These are phyloP conservation scores for Aspergillus incahuasiensis DNA, from an alignment of 495 filamentous ascomycete species.

Conservation along the genomic window DNA sequence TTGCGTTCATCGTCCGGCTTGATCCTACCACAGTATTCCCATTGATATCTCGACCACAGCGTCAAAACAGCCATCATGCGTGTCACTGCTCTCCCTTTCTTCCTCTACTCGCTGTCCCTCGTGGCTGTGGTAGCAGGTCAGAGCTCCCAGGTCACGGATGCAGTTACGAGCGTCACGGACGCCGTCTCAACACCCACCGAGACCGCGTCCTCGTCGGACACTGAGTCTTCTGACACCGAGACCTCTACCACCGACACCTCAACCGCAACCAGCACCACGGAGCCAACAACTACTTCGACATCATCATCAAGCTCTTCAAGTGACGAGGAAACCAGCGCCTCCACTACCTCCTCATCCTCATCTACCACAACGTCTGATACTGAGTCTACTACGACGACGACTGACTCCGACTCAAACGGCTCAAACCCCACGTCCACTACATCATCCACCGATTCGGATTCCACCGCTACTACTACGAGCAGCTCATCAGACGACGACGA, in stretches of 20 bases:
- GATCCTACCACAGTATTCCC: too few relatives aligned
- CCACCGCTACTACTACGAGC: constrained; percentile 8
- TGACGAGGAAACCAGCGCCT: background rate
- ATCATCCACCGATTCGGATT: background rate
- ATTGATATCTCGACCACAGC: constrained; percentile 1
- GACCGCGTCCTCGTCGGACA: constrained; percentile 12
- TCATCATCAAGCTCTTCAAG: constrained; percentile 5
- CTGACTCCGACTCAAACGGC: background rate
- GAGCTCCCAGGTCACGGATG: constrained; percentile 23
- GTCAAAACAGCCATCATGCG: constrained; percentile 28
- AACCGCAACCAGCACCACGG: constrained; percentile 17
- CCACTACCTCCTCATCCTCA: background rate
- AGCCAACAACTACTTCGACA: constrained; percentile 9
- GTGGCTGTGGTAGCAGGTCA: constrained; percentile 36
- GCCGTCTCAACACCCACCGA: constrained; percentile 15
- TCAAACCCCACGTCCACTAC: background rate
- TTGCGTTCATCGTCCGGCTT: too few relatives aligned
- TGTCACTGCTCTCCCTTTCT: constrained; percentile 31
- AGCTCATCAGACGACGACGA: constrained; percentile 3
- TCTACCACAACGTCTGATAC: background rate
- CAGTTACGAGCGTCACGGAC: constrained; percentile 22
- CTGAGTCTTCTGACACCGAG: constrained; percentile 7
- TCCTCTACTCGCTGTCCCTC: constrained; percentile 35
- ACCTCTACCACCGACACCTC: constrained; percentile 21
- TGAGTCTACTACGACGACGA: background rate